Percentiles rank a stretch among this genome's conserved stretches.
Conservation (phyloP, 352 stramenopile genomes). For the Globisporangium orthogonon region DNA sequence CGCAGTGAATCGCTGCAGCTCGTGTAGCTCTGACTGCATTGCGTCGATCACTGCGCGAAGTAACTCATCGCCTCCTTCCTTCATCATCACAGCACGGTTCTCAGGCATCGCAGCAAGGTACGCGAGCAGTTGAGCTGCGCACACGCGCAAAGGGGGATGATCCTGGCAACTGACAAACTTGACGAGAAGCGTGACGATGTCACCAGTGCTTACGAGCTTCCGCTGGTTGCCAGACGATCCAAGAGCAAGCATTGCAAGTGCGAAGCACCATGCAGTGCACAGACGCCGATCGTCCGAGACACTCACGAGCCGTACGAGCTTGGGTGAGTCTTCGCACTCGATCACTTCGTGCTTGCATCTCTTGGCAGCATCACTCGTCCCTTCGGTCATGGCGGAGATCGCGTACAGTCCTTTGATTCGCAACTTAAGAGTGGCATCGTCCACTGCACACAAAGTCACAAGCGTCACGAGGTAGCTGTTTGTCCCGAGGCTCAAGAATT, state of each 20-base stretch:
- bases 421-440: slow-evolving; percentile 18
- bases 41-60: slow-evolving; percentile 26
- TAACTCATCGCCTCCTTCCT: slow-evolving; percentile 29
- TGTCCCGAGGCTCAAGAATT: slow-evolving; percentile 47
- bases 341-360: slow-evolving; percentile 52
- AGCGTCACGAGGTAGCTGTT: slow-evolving; percentile 28
- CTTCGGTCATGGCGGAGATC: slow-evolving; percentile 39
- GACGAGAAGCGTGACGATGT: slow-evolving; percentile 31
- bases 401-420: slow-evolving; percentile 45
- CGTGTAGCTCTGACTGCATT: slow-evolving; percentile 45
- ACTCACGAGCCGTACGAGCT: slow-evolving; percentile 27
- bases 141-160: slow-evolving; percentile 21
- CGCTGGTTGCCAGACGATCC: slow-evolving; percentile 48
- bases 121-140: slow-evolving; percentile 32
- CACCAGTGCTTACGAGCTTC: slow-evolving; percentile 19
- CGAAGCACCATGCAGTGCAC: slow-evolving; percentile 36
- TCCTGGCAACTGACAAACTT: slow-evolving; percentile 19
- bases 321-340: slow-evolving; percentile 36
- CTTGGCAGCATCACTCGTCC: slow-evolving; percentile 20
- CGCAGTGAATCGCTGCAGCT: slow-evolving; percentile 54
- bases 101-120: slow-evolving; percentile 36
- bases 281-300: slow-evolving; percentile 20
- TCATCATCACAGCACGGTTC: slow-evolving; percentile 39
- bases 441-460: slow-evolving; percentile 8
- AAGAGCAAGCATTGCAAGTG: slow-evolving; percentile 33